These are phyloP conservation scores for Skeletonema potamos DNA, from an alignment of 108 stramenopile species.

Conservation along the genomic window DNA sequence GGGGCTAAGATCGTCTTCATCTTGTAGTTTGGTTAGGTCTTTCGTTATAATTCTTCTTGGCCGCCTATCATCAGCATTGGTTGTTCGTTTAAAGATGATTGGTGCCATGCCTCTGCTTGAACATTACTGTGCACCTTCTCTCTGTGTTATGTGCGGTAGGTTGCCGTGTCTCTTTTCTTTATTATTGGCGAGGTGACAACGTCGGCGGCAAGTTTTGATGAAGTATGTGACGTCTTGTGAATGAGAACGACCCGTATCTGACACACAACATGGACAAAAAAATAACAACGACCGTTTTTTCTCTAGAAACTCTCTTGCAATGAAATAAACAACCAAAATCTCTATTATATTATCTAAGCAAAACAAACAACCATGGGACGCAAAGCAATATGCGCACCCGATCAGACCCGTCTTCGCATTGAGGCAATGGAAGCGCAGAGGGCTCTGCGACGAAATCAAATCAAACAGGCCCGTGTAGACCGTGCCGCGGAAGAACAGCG, in stretches of 20 bases:
- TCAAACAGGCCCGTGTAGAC: conserved; percentile 56
- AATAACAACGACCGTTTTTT: too few species aligned
- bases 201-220: too few species aligned
- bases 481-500: conserved; percentile 80
- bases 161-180: too few species aligned
- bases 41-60: neutral
- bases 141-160: too few species aligned
- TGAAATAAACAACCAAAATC: too few species aligned
- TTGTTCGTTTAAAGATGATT: neutral
- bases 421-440: conserved; percentile 91
- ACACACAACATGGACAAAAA: too few species aligned
- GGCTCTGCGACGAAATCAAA: conserved; percentile 75
- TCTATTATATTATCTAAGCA: too few species aligned
- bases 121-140: too few species aligned
- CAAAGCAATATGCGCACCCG: neutral
- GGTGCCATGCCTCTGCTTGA: neutral
- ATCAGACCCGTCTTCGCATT: conserved; percentile 71
- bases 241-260: too few species aligned
- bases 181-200: too few species aligned
- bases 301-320: too few species aligned
- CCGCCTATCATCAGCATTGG: neutral
- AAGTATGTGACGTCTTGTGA: too few species aligned
- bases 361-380: neutral
- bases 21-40: neutral
- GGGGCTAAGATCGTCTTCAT: neutral